Conservation (phyloP, 1,284 basidiomycete genomes). For the Lentinula novae-zelandiae region DNA sequence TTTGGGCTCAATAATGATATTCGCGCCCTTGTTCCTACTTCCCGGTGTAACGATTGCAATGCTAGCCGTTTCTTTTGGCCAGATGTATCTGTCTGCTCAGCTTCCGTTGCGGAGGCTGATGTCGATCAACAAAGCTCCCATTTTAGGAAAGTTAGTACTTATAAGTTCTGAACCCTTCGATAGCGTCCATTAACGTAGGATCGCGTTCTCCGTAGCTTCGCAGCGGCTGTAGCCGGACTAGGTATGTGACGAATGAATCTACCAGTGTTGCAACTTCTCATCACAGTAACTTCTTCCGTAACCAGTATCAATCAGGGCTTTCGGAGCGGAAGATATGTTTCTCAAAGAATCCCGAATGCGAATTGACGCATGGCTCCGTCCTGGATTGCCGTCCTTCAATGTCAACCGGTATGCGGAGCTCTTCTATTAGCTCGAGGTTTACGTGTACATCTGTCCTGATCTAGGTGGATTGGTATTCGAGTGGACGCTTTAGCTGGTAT, state of each 20-base stretch:
- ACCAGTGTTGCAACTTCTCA: neutral
- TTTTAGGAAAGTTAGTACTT: slow-evolving; percentile 9
- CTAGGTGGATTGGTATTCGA: slow-evolving; percentile 13
- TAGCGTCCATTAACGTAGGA: neutral
- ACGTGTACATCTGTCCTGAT: too few relatives aligned
- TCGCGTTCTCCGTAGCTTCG: slow-evolving; percentile 6
- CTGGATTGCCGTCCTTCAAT: slow-evolving; percentile 7
- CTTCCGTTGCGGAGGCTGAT: slow-evolving; percentile 7
- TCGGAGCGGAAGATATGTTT: slow-evolving; percentile 11
- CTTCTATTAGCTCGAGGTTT: neutral
- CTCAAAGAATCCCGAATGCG: slow-evolving; percentile 2
- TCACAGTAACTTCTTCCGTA: neutral
- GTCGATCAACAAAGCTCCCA: slow-evolving; percentile 10
- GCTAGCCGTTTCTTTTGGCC: slow-evolving; percentile 1
- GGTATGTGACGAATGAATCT: slow-evolving; percentile 1
- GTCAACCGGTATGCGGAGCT: neutral
- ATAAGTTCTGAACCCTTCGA: neutral
- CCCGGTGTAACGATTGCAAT: slow-evolving; percentile 4
- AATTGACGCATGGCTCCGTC: slow-evolving; percentile 8
- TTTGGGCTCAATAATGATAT: slow-evolving; percentile 2
- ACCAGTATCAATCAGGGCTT: slow-evolving; percentile 14
- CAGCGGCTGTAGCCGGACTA: slow-evolving; percentile 9
- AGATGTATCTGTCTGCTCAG: slow-evolving; percentile 2
- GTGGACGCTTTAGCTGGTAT: slow-evolving; percentile 6
- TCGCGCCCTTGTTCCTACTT: slow-evolving; percentile 2